Base-by-base conservation (phyloP, 2,329 filamentous ascomycete species). In the Aspergillus sp. region DNA sequence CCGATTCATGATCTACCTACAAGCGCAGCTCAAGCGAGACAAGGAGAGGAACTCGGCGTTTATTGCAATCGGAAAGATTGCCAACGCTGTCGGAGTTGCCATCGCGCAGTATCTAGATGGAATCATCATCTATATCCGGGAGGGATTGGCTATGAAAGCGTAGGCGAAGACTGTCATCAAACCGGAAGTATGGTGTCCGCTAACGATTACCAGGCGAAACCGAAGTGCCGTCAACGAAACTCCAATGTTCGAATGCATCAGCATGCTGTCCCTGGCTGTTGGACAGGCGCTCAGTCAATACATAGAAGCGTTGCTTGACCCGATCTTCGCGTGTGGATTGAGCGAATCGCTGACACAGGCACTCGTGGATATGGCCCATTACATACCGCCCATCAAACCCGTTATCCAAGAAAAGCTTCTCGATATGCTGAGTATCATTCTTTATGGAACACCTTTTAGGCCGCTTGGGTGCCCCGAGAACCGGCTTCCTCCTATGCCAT, bases 271-370 rank as follows among this genome's bases (percentile, higher is more conserved):
- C 0, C 85, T 94, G 41, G 93, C 93, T 3, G 93, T 97, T 29
- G 93, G 93, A 1, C 93, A 98, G 70, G 93, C 91, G 0, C 75
- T 98, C 45, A 97, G 88, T 76, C 98, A 97, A 69, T 96, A 97
- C 64, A 96, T 98, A 82, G 90, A 96, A 63, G 87, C 90, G 8
- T 73, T 98, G 29, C 78, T 98, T 7, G 91, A 96, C 57, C 90
- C 94, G 7, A 96, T 98, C 49, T 98, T 98, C 67, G 90, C 88
- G 10, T 98, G 93, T 63, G 93, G 94, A 42, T 76, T 98, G 44
- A 96, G 89, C 34, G 86, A 91, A 47, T 93, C 94, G 55, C 78
- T 98, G 27, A 96, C 91, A 0, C 90, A 97, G 64, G 94, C 94
- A 2, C 75, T 98, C 45, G 90, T 97, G 26, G 94, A 98, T 61